These are phyloP conservation scores for Botryotinia convoluta DNA, from an alignment of 2,329 filamentous ascomycete genomes.

Conservation along the genomic window DNA sequence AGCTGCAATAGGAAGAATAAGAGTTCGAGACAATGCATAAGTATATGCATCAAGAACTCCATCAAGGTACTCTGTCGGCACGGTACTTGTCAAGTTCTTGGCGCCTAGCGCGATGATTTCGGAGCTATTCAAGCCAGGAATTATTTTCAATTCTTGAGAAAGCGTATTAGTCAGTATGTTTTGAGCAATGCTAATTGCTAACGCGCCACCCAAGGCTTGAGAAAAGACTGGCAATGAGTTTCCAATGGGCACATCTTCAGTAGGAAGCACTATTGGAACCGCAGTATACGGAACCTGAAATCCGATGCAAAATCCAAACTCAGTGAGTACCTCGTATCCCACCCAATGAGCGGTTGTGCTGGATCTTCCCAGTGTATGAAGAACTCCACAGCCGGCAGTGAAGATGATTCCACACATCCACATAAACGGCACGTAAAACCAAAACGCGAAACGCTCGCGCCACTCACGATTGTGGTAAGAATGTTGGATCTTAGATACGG, in stretches of 20 bases:
- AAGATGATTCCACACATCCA: constrained; percentile 35
- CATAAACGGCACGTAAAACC: constrained; percentile 21
- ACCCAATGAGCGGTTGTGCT: constrained; percentile 47
- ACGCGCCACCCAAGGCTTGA: background rate
- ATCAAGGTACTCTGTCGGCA: background rate
- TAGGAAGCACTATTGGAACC: constrained; percentile 47
- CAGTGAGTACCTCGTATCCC: constrained; percentile 49
- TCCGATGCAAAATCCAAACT: constrained; percentile 42
- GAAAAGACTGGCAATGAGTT: background rate
- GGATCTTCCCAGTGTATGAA: constrained; percentile 40
- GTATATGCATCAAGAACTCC: background rate
- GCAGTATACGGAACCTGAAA: constrained; percentile 50
- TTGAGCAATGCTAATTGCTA: constrained; percentile 4
- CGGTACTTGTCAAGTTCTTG: constrained; percentile 36
- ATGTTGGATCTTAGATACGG: background rate
- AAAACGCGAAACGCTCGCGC: background rate
- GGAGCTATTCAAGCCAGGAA: constrained; percentile 34
- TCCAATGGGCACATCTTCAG: constrained; percentile 49
- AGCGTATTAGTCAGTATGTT: background rate
- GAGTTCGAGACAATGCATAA: background rate
- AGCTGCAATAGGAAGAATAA: background rate
- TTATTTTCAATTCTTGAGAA: constrained; percentile 17
- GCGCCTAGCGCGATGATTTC: constrained; percentile 42
- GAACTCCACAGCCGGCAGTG: background rate
- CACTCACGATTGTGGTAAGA: background rate